Base-by-base conservation (phyloP, 768 basidiomycete genomes). In the Leucogyrophana mollusca region DNA sequence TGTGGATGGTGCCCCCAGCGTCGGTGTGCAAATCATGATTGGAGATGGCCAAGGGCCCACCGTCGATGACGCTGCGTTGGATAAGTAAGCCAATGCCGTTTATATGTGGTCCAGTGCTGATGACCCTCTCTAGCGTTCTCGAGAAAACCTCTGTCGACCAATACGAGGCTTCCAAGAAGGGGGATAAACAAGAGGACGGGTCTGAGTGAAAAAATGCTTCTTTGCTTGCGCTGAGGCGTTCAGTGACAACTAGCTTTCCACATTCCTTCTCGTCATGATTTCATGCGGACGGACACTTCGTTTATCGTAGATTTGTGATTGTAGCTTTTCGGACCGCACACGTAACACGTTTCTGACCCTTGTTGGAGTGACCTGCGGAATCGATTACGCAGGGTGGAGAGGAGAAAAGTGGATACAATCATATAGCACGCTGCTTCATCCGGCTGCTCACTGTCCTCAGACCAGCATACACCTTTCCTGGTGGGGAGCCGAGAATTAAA, bases 401-500 rank as follows among this genome's bases (percentile, higher is more conserved):
- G n/a, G 11, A 16, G 11, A 27, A 47, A n/a, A 16, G 33, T 49
- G 23, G 38, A 55, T 18, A 50, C 36, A 36, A 52, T 69, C 73
- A 94, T 51, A 95, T 61, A 17, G 89, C 90, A 47, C 94, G 79
- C 71, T 97, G 94, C 65, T 86, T 90, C 89, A 96, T 88, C 51
- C 94, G 78, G 55, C 87, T 87, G 63, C 90, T 90, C 38, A 96
- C 90, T 4, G 92, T 94, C 61, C 94, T 77, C 55, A 98, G 68
- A 25, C 90, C 87, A 6, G 94, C 90, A 56, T 97, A 90, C 5
- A 93, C 90, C 62, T 93, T 91, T 42, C 94, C 94, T 40, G 94
- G 94, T 0, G 94, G 94, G 11, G 93, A 94, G 24, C 94, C 94
- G 13, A 97, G 77, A 54, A 97, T 97, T 16, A 96, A 79, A 11